These are phyloP conservation scores for Anthracocystis panici-leucophaei DNA, from an alignment of 1,284 basidiomycete genomes.

Conservation along the genomic window DNA sequence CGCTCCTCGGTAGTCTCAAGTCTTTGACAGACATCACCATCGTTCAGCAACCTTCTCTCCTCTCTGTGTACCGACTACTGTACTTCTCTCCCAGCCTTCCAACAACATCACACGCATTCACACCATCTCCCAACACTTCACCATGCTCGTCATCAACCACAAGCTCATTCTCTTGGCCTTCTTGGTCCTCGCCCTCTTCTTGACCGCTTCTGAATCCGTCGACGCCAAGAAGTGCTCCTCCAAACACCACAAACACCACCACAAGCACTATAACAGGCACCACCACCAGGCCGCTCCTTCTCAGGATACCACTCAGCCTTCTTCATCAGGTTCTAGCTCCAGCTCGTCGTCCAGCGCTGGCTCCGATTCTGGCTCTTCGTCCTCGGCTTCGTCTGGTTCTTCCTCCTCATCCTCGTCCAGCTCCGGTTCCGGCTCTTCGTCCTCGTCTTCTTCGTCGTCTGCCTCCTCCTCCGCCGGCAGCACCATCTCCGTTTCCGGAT, in stretches of 20 bases:
- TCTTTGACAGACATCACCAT: constrained; percentile 52
- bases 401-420: constrained; percentile 9
- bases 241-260: constrained; percentile 24
- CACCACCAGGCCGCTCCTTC: constrained; percentile 1
- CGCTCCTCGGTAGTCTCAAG: constrained; percentile 27
- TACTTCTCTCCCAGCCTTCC: constrained; percentile 9
- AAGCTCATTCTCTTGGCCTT: constrained; percentile 42
- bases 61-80: constrained; percentile 26
- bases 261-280: constrained; percentile 20
- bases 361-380: constrained; percentile 14
- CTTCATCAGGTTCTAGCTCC: constrained; percentile 12
- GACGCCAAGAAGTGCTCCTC: constrained; percentile 41
- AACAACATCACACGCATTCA: neutral
- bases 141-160: constrained; percentile 45
- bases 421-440: constrained; percentile 12
- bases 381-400: constrained; percentile 19
- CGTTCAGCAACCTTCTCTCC: constrained; percentile 22
- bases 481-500: constrained; percentile 26
- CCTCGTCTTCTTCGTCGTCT: constrained; percentile 20
- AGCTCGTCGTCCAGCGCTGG: constrained; percentile 7
- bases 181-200: constrained; percentile 36
- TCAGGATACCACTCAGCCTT: constrained; percentile 10
- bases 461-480: constrained; percentile 19
- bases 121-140: constrained; percentile 5
- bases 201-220: constrained; percentile 26